phyloP scores from a whole-genome alignment of 495 filamentous ascomycete species.

The Trypethelium eluteriae region DNA sequence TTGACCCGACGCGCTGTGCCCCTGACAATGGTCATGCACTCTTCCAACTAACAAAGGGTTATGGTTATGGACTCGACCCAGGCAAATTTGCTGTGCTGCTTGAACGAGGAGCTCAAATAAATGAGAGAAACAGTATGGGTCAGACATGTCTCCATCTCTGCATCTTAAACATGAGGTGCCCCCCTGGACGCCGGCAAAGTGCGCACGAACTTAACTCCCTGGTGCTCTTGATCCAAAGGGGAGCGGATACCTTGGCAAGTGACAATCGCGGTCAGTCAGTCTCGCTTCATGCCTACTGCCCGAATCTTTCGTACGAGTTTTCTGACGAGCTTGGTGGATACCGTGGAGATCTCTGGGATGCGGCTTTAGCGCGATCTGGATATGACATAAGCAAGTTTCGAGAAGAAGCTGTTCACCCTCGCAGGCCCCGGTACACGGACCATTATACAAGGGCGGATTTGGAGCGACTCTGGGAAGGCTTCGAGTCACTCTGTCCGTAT shows the following conservation, averaged over 20 bases:
- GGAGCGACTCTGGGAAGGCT: neutral
- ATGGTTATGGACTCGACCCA: neutral
- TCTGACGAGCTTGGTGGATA: neutral
- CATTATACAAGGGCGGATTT: neutral
- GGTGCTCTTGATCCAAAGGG: neutral
- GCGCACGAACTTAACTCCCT: neutral
- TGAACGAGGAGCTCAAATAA: neutral
- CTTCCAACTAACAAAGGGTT: neutral
- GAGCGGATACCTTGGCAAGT: neutral
- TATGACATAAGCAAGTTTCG: neutral
- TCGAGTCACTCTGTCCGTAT: neutral
- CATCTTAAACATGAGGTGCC: neutral
- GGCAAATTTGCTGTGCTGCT: neutral
- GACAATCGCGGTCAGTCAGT: neutral
- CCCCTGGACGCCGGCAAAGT: neutral
- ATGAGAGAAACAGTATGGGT: neutral
- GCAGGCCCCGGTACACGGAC: neutral
- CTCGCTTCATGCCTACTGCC: neutral
- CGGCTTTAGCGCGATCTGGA: neutral
- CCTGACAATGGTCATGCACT: neutral
- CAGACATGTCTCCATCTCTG: neutral
- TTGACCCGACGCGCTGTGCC: neutral
- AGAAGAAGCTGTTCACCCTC: neutral
- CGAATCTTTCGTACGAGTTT: neutral
- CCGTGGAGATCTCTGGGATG: slow-evolving; percentile 1